Conservation (phyloP, 305 asterid genomes). For the Fraxinus paxiana region DNA sequence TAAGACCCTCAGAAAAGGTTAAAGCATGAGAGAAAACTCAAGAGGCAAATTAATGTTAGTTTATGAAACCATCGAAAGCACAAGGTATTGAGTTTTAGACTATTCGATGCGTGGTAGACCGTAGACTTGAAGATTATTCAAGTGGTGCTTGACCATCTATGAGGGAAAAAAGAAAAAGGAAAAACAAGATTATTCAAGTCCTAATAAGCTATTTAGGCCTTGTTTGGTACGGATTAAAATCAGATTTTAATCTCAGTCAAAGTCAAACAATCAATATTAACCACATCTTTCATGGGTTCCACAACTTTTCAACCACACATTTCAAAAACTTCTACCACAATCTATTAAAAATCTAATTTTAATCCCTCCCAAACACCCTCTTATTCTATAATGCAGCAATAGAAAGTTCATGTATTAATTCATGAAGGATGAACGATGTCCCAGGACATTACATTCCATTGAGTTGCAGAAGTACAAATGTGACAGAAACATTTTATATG, state of each 20-base stretch:
- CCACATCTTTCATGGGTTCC: too few relatives aligned
- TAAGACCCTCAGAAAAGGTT: not conserved
- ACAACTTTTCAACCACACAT: too few relatives aligned
- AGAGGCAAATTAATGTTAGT: not conserved
- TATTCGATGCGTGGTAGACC: not conserved
- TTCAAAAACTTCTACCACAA: too few relatives aligned
- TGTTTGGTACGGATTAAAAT: too few relatives aligned
- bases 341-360: too few relatives aligned
- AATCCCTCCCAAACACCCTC: too few relatives aligned
- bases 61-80: not conserved
- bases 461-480: conserved; percentile 11
- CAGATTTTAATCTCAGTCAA: too few relatives aligned
- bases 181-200: conserved; percentile 5
- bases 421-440: not conserved
- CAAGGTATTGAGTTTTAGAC: not conserved
- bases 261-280: too few relatives aligned
- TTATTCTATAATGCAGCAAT: not conserved
- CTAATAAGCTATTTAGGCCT: not conserved
- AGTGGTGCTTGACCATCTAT: not conserved
- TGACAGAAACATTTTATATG: not conserved
- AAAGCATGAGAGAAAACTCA: not conserved
- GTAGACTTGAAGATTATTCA: not conserved
- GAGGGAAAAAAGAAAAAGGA: not conserved
- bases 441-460: conserved; percentile 1
- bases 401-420: not conserved